phyloP scores from a whole-genome alignment of 1,139 yeast species.

The Schwanniomyces etchellsii region DNA sequence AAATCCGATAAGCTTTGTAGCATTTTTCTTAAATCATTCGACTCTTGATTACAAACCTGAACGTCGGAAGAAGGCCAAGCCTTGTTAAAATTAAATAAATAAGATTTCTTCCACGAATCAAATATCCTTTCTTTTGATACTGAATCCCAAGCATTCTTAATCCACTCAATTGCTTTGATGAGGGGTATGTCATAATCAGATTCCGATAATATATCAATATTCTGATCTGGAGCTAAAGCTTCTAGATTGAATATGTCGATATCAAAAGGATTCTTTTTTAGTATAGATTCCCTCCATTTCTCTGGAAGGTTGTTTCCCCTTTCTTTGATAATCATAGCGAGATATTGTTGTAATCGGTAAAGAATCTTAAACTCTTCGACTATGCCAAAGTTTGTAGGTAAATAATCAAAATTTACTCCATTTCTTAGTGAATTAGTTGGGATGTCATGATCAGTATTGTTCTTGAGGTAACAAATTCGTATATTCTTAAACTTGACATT shows the following conservation, averaged over 20 bases:
- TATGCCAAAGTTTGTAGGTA: conserved; percentile 64
- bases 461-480: conserved; percentile 37
- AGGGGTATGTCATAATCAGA: conserved; percentile 42
- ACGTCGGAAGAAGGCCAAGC: conserved; percentile 21
- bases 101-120: conserved; percentile 47
- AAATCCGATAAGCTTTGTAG: conserved; percentile 7
- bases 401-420: conserved; percentile 41
- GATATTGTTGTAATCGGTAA: conserved; percentile 56
- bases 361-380: conserved; percentile 56
- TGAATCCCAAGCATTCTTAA: conserved; percentile 51
- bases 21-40: conserved; percentile 7
- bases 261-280: neutral
- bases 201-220: conserved; percentile 22
- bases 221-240: neutral
- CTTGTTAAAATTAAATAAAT: conserved; percentile 15
- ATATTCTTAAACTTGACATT: conserved; percentile 53
- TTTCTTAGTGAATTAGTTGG: conserved; percentile 26
- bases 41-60: conserved; percentile 7
- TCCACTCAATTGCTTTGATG: conserved; percentile 53
- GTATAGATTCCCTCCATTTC: conserved; percentile 1
- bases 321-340: conserved; percentile 32
- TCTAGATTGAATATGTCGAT: neutral
- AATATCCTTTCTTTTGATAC: conserved; percentile 42
- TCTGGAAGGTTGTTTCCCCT: conserved; percentile 2
- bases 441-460: conserved; percentile 18